A percentile compares a stretch with the other conserved stretches of the same genome.
Evolutionary conservation across 148 eudicot genomes (phyloP).

Genomic region (Spergularia marina): DNA sequence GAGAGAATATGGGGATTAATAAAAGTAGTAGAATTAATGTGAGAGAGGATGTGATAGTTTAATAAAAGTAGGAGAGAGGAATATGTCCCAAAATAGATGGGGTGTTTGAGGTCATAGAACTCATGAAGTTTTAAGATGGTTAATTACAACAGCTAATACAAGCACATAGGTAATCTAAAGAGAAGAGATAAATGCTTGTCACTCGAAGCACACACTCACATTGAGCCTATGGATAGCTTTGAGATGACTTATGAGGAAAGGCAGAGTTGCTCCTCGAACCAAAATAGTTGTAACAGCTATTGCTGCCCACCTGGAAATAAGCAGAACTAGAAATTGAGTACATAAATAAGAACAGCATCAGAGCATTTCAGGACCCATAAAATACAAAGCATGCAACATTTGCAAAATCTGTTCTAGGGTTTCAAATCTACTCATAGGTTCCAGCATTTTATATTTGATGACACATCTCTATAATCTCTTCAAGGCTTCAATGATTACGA

Average conservation of each 20-base stretch:
- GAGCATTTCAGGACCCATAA: not conserved
- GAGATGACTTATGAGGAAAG: constrained; percentile 56
- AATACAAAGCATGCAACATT: not conserved
- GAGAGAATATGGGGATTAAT: no score
- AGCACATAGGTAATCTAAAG: not conserved
- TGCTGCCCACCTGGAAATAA: constrained; percentile 66
- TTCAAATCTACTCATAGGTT: no score
- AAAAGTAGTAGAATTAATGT: no score
- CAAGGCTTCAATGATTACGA: no score
- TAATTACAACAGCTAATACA: not conserved
- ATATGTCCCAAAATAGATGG: no score
- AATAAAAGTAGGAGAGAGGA: no score
- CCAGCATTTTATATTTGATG: no score
- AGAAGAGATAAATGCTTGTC: constrained; percentile 2
- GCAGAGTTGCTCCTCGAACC: constrained; percentile 54
- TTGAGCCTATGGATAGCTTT: constrained; percentile 56
- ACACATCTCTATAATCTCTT: no score
- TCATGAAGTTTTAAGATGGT: not conserved
- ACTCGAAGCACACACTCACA: constrained; percentile 36
- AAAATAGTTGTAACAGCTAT: constrained; percentile 63
- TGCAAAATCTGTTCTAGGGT: not conserved
- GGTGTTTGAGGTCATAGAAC: no score
- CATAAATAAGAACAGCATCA: not conserved
- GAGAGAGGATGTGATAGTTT: no score
- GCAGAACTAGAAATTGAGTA: constrained; percentile 6